phyloP scores from a whole-genome alignment of 192 early-diverging fungal species.

The Coemansia sp. region DNA sequence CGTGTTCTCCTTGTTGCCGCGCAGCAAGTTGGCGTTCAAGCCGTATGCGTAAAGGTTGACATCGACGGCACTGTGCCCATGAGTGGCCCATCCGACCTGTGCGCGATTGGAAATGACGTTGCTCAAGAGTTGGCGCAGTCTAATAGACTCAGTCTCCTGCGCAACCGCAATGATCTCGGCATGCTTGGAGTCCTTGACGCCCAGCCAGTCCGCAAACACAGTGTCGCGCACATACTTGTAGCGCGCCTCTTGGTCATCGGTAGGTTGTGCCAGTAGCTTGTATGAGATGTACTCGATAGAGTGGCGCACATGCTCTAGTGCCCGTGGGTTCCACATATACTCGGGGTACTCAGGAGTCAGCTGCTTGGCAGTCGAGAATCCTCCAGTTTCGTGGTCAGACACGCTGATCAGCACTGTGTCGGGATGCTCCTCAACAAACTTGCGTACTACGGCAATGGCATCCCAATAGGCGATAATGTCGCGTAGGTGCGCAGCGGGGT shows the following conservation, averaged over 20 bases:
- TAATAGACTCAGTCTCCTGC: conserved; percentile 23
- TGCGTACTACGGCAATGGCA: conserved; percentile 64
- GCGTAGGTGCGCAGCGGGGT: conserved; percentile 86
- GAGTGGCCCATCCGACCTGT: conserved; percentile 77
- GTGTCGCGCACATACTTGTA: conserved; percentile 55
- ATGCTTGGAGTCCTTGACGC: conserved; percentile 66
- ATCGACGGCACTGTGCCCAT: conserved; percentile 93
- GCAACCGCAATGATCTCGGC: conserved; percentile 59
- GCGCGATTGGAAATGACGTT: conserved; percentile 58
- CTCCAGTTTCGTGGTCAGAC: conserved; percentile 97
- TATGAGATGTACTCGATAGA: conserved; percentile 62
- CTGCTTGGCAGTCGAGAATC: conserved; percentile 81
- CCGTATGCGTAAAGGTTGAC: conserved; percentile 93
- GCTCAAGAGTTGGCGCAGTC: conserved; percentile 55
- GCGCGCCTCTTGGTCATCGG: conserved; percentile 7
- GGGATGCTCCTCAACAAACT: conserved; percentile 77
- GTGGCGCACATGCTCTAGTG: conserved; percentile 63
- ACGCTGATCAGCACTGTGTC: conserved; percentile 89
- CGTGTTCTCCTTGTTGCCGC: conserved; percentile 87
- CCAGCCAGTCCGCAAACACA: conserved; percentile 66
- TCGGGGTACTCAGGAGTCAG: conserved; percentile 69
- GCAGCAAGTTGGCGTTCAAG: conserved; percentile 55
- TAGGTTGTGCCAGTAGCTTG: conserved; percentile 24
- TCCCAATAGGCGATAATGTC: conserved; percentile 92
- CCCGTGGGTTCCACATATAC: conserved; percentile 84